Evolutionary conservation across 2,329 filamentous ascomycete species (phyloP).

Genomic region (Mycosphaerella sp.): DNA sequence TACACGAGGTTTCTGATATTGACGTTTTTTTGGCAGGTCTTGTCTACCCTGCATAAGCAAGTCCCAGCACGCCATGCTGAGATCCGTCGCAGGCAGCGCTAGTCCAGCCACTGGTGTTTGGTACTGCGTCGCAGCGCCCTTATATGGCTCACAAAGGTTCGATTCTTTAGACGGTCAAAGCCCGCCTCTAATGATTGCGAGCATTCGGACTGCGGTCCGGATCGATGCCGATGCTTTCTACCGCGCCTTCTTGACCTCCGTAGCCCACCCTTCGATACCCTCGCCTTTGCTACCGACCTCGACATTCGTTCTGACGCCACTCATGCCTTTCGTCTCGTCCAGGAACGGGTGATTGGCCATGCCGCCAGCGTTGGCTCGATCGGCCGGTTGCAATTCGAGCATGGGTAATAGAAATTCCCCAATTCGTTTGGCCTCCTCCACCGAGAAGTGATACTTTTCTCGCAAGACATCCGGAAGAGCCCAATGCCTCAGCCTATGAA

Average conservation of each 20-base stretch:
- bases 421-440: constrained; percentile 72
- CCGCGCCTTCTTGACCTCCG: constrained; percentile 74
- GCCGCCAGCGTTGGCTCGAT: constrained; percentile 88
- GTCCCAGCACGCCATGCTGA: too few species aligned
- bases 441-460: constrained; percentile 94
- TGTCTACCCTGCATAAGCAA: not conserved
- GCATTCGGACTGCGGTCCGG: not conserved
- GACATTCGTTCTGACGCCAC: constrained; percentile 66
- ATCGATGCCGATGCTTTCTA: constrained; percentile 33
- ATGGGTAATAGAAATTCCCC: constrained; percentile 81
- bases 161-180: constrained; percentile 1
- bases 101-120: too few species aligned
- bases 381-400: constrained; percentile 81
- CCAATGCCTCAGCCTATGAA: constrained; percentile 94
- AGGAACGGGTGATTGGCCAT: constrained; percentile 85
- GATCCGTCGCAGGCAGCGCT: too few species aligned
- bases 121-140: not conserved
- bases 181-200: not conserved
- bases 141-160: not conserved
- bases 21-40: not conserved
- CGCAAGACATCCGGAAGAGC: constrained; percentile 83
- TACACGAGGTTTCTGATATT: not conserved
- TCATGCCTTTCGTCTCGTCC: constrained; percentile 83
- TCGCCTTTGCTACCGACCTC: constrained; percentile 77
- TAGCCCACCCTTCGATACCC: constrained; percentile 89